Evolutionary conservation across 495 filamentous ascomycete species (phyloP), one percentile per base, ranked within the genome.

Genomic region (Diplogelasinospora grovesii): DNA sequence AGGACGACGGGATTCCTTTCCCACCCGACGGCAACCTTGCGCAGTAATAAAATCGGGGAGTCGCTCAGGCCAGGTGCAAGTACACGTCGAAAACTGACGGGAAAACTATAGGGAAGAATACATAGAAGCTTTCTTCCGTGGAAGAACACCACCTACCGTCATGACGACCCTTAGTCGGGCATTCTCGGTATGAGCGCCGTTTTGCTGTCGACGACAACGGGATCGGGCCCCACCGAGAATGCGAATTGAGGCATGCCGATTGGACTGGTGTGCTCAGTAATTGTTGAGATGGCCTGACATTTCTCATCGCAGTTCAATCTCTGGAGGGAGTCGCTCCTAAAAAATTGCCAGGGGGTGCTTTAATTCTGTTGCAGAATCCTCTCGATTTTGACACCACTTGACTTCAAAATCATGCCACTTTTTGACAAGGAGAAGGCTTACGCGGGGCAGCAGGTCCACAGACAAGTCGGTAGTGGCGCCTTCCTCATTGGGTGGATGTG

Each of bases 391-490:
- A 43, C 46, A 54, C 54, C 48, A 58, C 58, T 60, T 51, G 46
- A 18, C 24, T 41, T 38, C 22, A 45, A 30, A 58, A 60, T 60
- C 57, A 58, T 53, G 49, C 57, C 54, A 60, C 57, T 60, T 60
- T 60, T 56, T 46, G 34, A 46, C 46, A 46, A 29, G 50, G 42
- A 28, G 33, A 51, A 57, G 43, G 48, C 52, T 51, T 33, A 20
- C n/a, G 20, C 16, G 32, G 25, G 41, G 30, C 31, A 25, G 28
- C 20, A 40, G 39, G 13, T 43, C 53, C 50, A 32, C 31, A 8
- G 54, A 51, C 57, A 58, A 60, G 57, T 43, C 57, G 54, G 54
- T 39, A 58, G 54, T 48, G 52, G 54, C 57, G 55, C 6, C 18
- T 3, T n/a, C 6, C n/a, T 49, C 19, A 55, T 50, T 57, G 56